Base-by-base conservation (phyloP, 352 stramenopile species). In the Thalassiosira livingstoniorum region DNA sequence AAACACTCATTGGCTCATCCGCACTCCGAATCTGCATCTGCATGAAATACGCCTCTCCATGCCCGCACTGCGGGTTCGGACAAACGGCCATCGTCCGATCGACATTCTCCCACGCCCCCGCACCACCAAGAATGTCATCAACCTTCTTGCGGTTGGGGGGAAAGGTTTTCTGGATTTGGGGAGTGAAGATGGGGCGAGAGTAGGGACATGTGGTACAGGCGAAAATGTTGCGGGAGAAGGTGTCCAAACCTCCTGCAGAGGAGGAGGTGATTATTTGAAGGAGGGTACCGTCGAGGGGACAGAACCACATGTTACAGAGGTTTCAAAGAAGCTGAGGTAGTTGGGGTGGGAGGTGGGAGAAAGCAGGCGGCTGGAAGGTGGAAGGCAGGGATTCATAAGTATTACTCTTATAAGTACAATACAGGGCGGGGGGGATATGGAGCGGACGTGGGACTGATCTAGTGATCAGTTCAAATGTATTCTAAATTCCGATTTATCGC, bases 11-110 rank as follows among this genome's bases (percentile, higher is more conserved):
- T 0, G 87, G 85, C 67, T 92, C 83, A 79, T 91, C 88, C 5
- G 97, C 97, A 69, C 97, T 99, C 55, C 98, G 94, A 91, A 99
- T 99, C 92, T 99, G 98, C 89, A 99, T 99, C 92, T 99, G 97
- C 96, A 99, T 99, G 92, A 99, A 99, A 91, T 99, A 99, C 13
- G 98, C 98, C 87, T 98, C 96, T 47, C 92, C 96, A 89, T 97
- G 94, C 83, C 97, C 94, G 85, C 98, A 99, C 81, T 96, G 91
- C n/a, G n/a, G n/a, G n/a, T n/a, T n/a, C 2, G 97, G 97, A 88
- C 98, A 99, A 45, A 93, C 91, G 10, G 91, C 91, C 75, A 88
- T 95, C 2, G 98, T 99, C 80, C 98, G 95, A 90, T 99, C 97
- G 43, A 99, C 97, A 88, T 99, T 99, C 81, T 99, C 96, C 98